Evolutionary conservation across 108 stramenopile species (phyloP), one percentile per base, ranked within the genome.

Genomic region (Aurantiochytrium sp.): DNA sequence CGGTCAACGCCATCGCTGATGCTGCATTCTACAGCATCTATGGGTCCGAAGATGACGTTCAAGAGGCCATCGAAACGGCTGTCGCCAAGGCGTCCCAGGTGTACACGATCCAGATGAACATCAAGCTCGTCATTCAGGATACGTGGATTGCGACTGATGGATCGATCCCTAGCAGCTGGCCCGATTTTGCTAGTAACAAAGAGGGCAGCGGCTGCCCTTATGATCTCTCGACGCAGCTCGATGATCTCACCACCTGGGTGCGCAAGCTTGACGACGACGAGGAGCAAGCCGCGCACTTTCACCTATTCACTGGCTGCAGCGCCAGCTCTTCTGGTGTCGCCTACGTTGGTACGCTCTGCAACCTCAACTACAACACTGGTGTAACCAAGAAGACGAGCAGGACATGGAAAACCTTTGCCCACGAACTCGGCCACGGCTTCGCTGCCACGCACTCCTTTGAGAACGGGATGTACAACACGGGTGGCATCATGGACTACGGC

Each of bases 401-500:
- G 43, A 12, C 49, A 16, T 83, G 45, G 45, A 21, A 45, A 2
- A 53, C 51, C 25, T 83, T 83, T 35, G 76, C 76, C n/a, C 76
- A 83, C 28, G 76, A 83, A 23, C 76, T 83, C 4, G 76, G 76
- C n/a, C 76, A 83, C 76, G 51, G 4, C 12, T 53, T 83, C 4
- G 76, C 4, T 23, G 51, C 51, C 25, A 1, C 12, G 0, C 76
- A 83, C 23, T 53, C 76, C 10, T 83, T 83, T 3, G 76, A 83
- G 23, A 83, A 83, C 76, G 76, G 76, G 1, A 23, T 53, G 3
- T 3, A 2, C 49, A 53, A 43, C 0, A 83, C 76, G 8, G 76
- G 76, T 6, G 76, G 76, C n/a, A 53, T 83, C 49, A 83, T 83
- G 76, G 76, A 83, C 76, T 83, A 83, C 4, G 76, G 76, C 45